These are phyloP conservation scores for Phytophthora crassamura DNA, from an alignment of 352 stramenopile species.

Conservation along the genomic window DNA sequence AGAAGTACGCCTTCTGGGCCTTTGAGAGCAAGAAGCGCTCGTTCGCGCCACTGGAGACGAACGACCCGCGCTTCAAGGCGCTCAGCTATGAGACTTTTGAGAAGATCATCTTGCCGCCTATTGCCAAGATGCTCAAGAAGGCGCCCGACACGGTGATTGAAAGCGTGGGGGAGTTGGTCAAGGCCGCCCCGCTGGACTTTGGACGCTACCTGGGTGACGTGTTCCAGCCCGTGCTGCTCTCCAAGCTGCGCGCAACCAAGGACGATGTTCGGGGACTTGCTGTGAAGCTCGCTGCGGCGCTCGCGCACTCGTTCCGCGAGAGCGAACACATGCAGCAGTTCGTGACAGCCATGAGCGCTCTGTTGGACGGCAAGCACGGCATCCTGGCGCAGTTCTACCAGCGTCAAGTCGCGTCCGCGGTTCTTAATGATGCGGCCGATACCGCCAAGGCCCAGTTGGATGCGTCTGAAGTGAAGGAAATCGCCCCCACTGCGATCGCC, in stretches of 20 bases:
- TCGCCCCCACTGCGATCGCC: slow-evolving; percentile 54
- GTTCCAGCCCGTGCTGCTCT: slow-evolving; percentile 72
- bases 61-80: slow-evolving; percentile 58
- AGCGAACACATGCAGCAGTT: slow-evolving; percentile 63
- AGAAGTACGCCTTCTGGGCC: slow-evolving; percentile 71
- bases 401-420: slow-evolving; percentile 74
- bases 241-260: slow-evolving; percentile 86
- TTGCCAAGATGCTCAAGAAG: slow-evolving; percentile 86
- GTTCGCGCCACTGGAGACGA: slow-evolving; percentile 41
- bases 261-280: slow-evolving; percentile 73
- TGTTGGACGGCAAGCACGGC: slow-evolving; percentile 85
- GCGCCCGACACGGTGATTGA: slow-evolving; percentile 81
- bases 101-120: slow-evolving; percentile 59
- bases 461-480: slow-evolving; percentile 40
- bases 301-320: slow-evolving; percentile 59
- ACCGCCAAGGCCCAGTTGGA: slow-evolving; percentile 35
- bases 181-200: slow-evolving; percentile 65
- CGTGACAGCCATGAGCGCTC: slow-evolving; percentile 55
- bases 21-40: slow-evolving; percentile 79
- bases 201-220: slow-evolving; percentile 63
- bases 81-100: slow-evolving; percentile 75
- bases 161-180: slow-evolving; percentile 56
- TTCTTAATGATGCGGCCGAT: slow-evolving; percentile 69
- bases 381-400: slow-evolving; percentile 91
- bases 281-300: slow-evolving; percentile 52